Evolutionary conservation across 2,329 filamentous ascomycete species (phyloP), one percentile per base, ranked within the genome.

Genomic region (Aspergillus sp.): DNA sequence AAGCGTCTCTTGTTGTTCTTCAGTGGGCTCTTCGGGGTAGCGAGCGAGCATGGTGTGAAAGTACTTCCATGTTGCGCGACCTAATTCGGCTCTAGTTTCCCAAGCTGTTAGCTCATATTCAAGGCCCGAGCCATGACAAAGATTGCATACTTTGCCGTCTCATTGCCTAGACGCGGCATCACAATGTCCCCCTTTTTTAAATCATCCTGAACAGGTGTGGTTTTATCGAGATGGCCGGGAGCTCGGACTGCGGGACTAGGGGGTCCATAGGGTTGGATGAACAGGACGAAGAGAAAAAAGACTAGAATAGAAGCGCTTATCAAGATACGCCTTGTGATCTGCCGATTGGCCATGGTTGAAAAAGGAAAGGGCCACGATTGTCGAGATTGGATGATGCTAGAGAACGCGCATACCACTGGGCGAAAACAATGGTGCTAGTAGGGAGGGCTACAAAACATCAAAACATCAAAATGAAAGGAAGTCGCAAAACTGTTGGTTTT

Each of bases 41-140:
- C 84, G 80, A 53, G 84, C 84, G 77, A 88, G 86, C 58, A 85
- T 85, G 17, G 85, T 88, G 70, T 88, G 85, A 62, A 88, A 80
- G 62, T 86, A 79, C 66, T 86, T 86, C 85, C 85, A 88, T 36
- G 85, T 82, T 56, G 85, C 83, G 60, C 85, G 81, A 60, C 85
- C 85, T 26, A 88, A 77, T 71, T 88, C 85, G 59, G 83, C 85
- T 72, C 81, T 84, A 57, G 48, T 53, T 17, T n/a, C 41, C 47
- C 34, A 36, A 32, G 22, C 17, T 7, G 18, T 54, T 39, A 58
- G 57, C 32, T 38, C 38, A 15, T 18, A 17, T 18, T 8, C 20
- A 36, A 11, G n/a, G 13, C 12, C n/a, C 4, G 1, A 18, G 3
- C n/a, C 1, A 7, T 17, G 9, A 22, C 48, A 15, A 50, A 26